Base-by-base conservation (phyloP, 2,329 filamentous ascomycete genomes). In the Ophiosphaerella narmari region DNA sequence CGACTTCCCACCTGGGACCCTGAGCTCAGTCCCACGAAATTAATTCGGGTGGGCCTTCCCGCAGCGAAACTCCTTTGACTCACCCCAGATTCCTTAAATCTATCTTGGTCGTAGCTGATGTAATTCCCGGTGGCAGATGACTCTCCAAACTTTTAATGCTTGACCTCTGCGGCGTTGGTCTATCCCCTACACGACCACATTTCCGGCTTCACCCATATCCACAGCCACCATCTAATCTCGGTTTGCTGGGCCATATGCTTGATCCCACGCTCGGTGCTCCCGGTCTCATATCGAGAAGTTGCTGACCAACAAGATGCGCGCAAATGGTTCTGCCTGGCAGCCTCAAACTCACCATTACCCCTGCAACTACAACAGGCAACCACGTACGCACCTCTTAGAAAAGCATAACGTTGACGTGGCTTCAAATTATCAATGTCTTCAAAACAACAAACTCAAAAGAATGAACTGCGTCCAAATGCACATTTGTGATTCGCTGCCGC, bases 301-400 rank as follows among this genome's bases (percentile, higher is more conserved):
- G 53, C 55, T 50, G 53, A 57, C 68, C 65, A 71, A 67, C 62
- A 53, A 55, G 39, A 57, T 11, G 38, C 12, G 21, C 43, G 54
- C 48, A 40, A 71, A 71, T 65, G 52, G 46, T 62, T 63, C 50
- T 72, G 68, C 68, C 68, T 72, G 53, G 48, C 40, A 59, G 55
- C 58, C 64, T 62, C 51, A 44, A 55, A 39, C 47, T 49, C 29
- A 39, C 56, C 48, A 37, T 39, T 36, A 4, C 14, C n/a, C 7
- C 18, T 18, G 44, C 34, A 36, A 26, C 24, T 36, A 46, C 45
- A 48, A 43, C 43, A 57, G 48, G 46, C 55, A 58, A 40, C 49
- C 32, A 46, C 45, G 54, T 49, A 43, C 39, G 50, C 54, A 57
- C 48, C 43, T n/a, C 40, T 35, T 16, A 47, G 26, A 32, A 47